phyloP scores from a whole-genome alignment of 2,329 filamentous ascomycete genomes.

The Zymoseptoria passerinii region DNA sequence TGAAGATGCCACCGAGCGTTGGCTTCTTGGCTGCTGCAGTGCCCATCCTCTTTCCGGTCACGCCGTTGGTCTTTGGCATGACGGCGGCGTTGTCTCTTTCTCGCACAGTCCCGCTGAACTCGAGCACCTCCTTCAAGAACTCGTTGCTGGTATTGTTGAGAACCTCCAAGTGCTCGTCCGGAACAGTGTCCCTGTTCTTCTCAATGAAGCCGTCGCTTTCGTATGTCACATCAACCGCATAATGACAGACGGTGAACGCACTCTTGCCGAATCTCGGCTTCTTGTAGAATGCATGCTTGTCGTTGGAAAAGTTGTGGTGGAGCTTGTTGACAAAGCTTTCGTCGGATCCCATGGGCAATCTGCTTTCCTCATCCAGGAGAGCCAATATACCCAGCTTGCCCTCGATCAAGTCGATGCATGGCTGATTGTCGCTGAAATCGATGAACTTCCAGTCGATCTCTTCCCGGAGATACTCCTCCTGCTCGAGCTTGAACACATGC shows the following conservation, averaged over 20 bases:
- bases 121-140: constrained; percentile 77
- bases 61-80: constrained; percentile 63
- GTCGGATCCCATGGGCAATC: constrained; percentile 92
- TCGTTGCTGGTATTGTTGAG: constrained; percentile 73
- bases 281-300: constrained; percentile 97
- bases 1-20: constrained; percentile 96
- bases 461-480: constrained; percentile 93
- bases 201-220: constrained; percentile 99
- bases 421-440: constrained; percentile 98
- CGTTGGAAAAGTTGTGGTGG: constrained; percentile 80
- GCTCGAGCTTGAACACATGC: constrained; percentile 97
- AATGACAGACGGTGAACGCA: constrained; percentile 95
- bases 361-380: constrained; percentile 89
- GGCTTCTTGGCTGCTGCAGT: constrained; percentile 93
- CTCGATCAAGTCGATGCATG: constrained; percentile 96
- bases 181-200: constrained; percentile 97
- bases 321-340: constrained; percentile 95
- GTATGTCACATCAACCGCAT: constrained; percentile 95
- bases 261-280: constrained; percentile 97
- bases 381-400: constrained; percentile 90
- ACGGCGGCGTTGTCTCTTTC: constrained; percentile 68
- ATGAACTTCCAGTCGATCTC: constrained; percentile 99
- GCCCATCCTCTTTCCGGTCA: constrained; percentile 72
- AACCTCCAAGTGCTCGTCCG: constrained; percentile 95
- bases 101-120: constrained; percentile 74